Conservation (phyloP, 2,329 filamentous ascomycete genomes). For the Aciculosporium take region DNA sequence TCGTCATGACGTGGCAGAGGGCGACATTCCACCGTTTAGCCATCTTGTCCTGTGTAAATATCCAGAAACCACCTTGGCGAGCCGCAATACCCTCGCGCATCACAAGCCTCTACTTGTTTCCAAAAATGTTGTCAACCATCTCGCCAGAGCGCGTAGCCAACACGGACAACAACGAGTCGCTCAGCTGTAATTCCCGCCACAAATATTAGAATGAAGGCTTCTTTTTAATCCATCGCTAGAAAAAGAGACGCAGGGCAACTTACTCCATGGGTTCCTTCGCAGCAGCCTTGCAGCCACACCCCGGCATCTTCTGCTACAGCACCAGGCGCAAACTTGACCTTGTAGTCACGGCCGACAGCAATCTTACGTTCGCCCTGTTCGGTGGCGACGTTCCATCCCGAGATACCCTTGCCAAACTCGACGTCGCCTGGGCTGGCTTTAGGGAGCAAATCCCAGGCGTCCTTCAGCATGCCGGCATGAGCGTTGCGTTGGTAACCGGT, state of each 20-base stretch:
- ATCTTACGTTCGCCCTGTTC: slow-evolving; percentile 34
- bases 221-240: neutral
- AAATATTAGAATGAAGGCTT: neutral
- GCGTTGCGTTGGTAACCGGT: slow-evolving; percentile 72
- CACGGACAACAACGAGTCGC: slow-evolving; percentile 69
- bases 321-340: slow-evolving; percentile 53
- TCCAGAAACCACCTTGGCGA: neutral
- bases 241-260: slow-evolving; percentile 24
- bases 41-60: no score
- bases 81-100: neutral
- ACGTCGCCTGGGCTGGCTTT: slow-evolving; percentile 19
- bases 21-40: neutral
- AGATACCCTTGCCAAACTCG: slow-evolving; percentile 20
- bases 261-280: slow-evolving; percentile 82
- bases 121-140: slow-evolving; percentile 62
- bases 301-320: slow-evolving; percentile 60
- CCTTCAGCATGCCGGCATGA: slow-evolving; percentile 63
- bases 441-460: slow-evolving; percentile 52
- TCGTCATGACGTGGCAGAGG: neutral
- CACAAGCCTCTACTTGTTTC: slow-evolving; percentile 3
- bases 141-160: slow-evolving; percentile 63
- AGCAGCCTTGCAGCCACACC: slow-evolving; percentile 88
- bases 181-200: slow-evolving; percentile 37
- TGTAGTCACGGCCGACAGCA: slow-evolving; percentile 64
- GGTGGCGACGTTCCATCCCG: slow-evolving; percentile 27